Evolutionary conservation across 768 basidiomycete genomes (phyloP).

Genomic region (Podaxis carcinomalis): DNA sequence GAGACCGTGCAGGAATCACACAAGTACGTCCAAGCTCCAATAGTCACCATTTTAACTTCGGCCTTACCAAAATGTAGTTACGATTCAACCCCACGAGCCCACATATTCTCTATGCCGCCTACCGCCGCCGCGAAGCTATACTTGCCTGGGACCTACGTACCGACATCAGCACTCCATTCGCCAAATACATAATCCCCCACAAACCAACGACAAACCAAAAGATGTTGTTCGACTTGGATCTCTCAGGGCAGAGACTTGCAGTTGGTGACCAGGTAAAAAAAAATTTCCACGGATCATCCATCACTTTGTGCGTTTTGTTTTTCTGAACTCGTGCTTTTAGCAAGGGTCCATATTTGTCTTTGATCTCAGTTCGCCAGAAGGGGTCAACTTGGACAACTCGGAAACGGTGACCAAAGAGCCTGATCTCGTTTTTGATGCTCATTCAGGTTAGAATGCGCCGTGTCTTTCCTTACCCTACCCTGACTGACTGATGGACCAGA

Average conservation of each 20-base stretch:
- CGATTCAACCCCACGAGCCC: constrained; percentile 73
- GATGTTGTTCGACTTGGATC: constrained; percentile 73
- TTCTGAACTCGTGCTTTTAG: constrained; percentile 29
- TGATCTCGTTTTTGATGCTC: constrained; percentile 42
- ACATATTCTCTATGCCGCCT: constrained; percentile 74
- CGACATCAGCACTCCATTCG: constrained; percentile 39
- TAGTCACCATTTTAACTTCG: background rate
- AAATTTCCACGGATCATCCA: constrained; percentile 9
- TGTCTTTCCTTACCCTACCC: background rate
- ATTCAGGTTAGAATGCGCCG: constrained; percentile 43
- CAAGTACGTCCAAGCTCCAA: constrained; percentile 35
- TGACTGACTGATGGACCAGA: constrained; percentile 36
- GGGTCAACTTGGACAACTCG: constrained; percentile 4
- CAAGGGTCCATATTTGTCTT: constrained; percentile 58
- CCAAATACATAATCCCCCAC: constrained; percentile 25
- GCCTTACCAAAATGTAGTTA: constrained; percentile 9
- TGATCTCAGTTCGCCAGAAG: constrained; percentile 30
- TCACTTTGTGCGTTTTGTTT: too few species aligned
- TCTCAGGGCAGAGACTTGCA: constrained; percentile 56
- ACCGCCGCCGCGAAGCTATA: constrained; percentile 58
- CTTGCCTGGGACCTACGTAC: constrained; percentile 80
- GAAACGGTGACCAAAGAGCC: constrained; percentile 21
- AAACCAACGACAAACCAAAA: constrained; percentile 62
- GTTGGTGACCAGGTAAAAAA: constrained; percentile 70
- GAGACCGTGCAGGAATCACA: constrained; percentile 44